Conservation (phyloP, 768 basidiomycete genomes). For the Tricholoma terreum region DNA sequence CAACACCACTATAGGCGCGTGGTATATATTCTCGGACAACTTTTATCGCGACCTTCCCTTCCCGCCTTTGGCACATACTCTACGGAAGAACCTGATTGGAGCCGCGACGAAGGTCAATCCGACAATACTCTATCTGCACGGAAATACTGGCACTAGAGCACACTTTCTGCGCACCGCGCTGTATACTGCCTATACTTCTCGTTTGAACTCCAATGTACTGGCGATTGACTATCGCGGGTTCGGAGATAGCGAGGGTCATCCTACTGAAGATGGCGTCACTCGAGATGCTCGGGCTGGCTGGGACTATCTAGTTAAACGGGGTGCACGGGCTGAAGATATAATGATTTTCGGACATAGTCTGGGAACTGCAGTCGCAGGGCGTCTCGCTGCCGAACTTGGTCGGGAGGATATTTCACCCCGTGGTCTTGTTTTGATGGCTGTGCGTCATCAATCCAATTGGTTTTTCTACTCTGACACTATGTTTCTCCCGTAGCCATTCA, state of each 20-base stretch:
- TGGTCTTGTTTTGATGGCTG: conserved; percentile 49
- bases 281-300: conserved; percentile 60
- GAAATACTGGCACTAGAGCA: conserved; percentile 67
- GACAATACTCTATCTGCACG: conserved; percentile 71
- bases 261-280: conserved; percentile 57
- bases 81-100: conserved; percentile 29
- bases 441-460: conserved; percentile 13
- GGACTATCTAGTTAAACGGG: conserved; percentile 56
- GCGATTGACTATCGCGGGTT: conserved; percentile 77
- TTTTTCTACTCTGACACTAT: background rate
- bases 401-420: conserved; percentile 38
- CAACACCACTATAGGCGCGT: conserved; percentile 61
- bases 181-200: conserved; percentile 48
- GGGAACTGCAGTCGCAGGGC: conserved; percentile 64
- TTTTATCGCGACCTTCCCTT: conserved; percentile 39
- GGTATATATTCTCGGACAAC: conserved; percentile 58
- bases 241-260: conserved; percentile 64
- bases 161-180: conserved; percentile 47
- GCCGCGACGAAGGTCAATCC: conserved; percentile 36
- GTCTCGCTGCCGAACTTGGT: conserved; percentile 46
- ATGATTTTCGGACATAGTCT: conserved; percentile 72
- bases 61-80: conserved; percentile 31
- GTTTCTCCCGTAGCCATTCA: conserved; percentile 40
- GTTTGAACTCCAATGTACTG: conserved; percentile 57
- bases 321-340: conserved; percentile 48